These are phyloP conservation scores for Cladobotryum mycophilum DNA, from an alignment of 2,329 filamentous ascomycete species.

Conservation along the genomic window DNA sequence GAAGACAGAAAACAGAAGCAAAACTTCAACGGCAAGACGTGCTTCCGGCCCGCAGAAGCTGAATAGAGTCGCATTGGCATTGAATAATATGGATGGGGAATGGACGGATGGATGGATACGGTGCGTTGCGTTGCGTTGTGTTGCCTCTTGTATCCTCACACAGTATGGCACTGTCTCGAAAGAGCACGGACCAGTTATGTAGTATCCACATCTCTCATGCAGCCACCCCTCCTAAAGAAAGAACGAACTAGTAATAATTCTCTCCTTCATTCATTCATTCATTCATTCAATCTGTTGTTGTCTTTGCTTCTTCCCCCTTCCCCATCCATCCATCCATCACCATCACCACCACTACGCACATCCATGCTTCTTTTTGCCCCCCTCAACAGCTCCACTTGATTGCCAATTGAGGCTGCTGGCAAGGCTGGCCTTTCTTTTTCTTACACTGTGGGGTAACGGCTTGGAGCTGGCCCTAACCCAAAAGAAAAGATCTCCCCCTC, in stretches of 20 bases:
- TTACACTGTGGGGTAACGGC: conserved; percentile 10
- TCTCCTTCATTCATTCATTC: neutral
- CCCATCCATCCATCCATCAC: neutral
- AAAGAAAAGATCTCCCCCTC: conserved; percentile 13
- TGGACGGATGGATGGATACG: no score
- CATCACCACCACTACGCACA: neutral
- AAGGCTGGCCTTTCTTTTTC: neutral
- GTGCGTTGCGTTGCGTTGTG: no score
- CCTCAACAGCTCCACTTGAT: conserved; percentile 2
- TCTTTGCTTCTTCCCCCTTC: neutral
- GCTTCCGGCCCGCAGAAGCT: no score
- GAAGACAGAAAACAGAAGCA: no score
- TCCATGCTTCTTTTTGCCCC: conserved; percentile 1
- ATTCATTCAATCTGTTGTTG: neutral
- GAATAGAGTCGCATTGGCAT: no score
- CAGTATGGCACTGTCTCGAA: neutral
- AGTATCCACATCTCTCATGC: neutral
- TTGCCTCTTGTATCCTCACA: no score
- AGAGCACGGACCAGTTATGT: neutral
- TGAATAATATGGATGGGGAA: no score
- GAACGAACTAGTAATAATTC: neutral
- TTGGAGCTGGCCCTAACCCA: conserved; percentile 8
- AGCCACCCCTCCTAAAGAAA: no score
- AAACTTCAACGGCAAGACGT: neutral
- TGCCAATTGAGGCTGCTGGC: conserved; percentile 6